Evolutionary conservation across 345 rosid species (phyloP).

Genomic region (Eucalyptus curtisii): DNA sequence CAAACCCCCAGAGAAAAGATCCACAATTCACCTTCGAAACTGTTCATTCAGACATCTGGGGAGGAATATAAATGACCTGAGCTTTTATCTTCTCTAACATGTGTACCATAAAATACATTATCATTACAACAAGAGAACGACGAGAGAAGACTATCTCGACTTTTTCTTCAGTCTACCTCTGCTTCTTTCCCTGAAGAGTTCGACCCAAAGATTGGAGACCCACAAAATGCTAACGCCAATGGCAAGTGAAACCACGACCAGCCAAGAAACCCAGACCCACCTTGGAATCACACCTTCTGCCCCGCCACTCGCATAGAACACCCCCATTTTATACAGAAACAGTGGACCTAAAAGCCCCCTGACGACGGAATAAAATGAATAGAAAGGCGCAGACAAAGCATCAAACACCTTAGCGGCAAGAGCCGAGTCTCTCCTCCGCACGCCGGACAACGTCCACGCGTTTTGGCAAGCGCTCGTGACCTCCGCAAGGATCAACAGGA

Average conservation of each 20-base stretch:
- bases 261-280: conserved; percentile 93
- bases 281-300: conserved; percentile 48
- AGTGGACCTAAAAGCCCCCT: conserved; percentile 62
- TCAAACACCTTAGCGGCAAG: conserved; percentile 43
- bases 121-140: not conserved
- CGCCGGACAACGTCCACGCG: conserved; percentile 72
- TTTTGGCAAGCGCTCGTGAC: conserved; percentile 89
- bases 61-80: not conserved
- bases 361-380: conserved; percentile 48
- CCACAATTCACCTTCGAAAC: not conserved
- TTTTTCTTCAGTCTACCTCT: conserved; percentile 26
- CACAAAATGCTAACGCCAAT: conserved; percentile 71
- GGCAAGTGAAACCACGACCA: conserved; percentile 50
- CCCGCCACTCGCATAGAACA: conserved; percentile 35
- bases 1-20: not conserved
- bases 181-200: conserved; percentile 37
- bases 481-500: conserved; percentile 65
- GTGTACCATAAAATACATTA: not conserved
- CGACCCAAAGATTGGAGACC: conserved; percentile 71
- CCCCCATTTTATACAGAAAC: conserved; percentile 50
- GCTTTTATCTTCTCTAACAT: not conserved
- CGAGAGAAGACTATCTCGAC: conserved; percentile 6
- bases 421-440: conserved; percentile 28
- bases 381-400: conserved; percentile 60
- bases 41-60: not conserved